Conservation (phyloP, 169 alveolate species). For the Eimeria falciformis region DNA sequence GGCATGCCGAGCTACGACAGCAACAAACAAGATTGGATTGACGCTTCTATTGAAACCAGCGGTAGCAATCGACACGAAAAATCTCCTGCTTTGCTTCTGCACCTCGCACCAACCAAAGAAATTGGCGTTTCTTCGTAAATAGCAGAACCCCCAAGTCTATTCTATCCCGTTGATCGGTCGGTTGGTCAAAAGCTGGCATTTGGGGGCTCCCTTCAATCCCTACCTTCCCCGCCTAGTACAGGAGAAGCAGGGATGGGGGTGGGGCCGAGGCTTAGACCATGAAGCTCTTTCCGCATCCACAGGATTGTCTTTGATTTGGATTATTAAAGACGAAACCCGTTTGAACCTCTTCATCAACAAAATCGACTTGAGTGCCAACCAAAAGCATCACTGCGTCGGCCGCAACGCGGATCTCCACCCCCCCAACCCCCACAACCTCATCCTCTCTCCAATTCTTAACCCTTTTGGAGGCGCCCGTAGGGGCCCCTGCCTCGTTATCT, state of each 20-base stretch:
- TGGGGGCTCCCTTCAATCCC: neutral
- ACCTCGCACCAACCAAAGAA: neutral
- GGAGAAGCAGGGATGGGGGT: neutral
- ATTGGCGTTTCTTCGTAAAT: too few relatives aligned
- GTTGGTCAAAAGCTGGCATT: too few relatives aligned
- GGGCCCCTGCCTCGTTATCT: neutral
- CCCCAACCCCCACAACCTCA: conserved; percentile 55
- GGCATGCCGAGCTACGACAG: neutral
- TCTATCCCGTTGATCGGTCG: too few relatives aligned
- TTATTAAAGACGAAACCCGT: conserved; percentile 71
- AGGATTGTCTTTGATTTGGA: conserved; percentile 75
- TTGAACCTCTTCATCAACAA: conserved; percentile 74
- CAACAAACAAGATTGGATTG: neutral
- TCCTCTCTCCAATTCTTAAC: conserved; percentile 40
- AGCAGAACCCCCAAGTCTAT: too few relatives aligned
- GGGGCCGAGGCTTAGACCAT: conserved; percentile 20
- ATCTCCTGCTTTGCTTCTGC: neutral
- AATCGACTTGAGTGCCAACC: conserved; percentile 77
- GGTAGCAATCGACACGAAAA: neutral
- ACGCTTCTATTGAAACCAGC: too few relatives aligned
- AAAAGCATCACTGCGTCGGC: conserved; percentile 77
- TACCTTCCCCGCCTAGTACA: neutral
- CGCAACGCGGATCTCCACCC: conserved; percentile 67
- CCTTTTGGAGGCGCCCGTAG: neutral
- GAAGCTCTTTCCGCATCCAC: conserved; percentile 80